Conservation (phyloP, 106 monocot genomes). For the Phalaenopsis equestris region DNA sequence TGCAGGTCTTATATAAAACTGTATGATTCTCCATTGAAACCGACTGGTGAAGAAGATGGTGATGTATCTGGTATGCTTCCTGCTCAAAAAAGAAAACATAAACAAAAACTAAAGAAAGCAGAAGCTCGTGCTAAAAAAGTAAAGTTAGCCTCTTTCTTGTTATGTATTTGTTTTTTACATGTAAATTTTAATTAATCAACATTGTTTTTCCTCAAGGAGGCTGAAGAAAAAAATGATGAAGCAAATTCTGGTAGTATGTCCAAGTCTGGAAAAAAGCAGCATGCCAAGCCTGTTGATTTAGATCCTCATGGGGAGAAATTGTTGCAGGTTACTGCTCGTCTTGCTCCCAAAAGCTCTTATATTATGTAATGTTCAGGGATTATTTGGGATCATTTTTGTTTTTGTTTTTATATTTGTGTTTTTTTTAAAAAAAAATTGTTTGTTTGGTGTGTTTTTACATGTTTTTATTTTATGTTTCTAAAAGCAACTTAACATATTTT, state of each 20-base stretch:
- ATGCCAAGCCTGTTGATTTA: slow-evolving; percentile 64
- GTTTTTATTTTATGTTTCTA: too few relatives aligned
- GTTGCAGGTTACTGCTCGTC: slow-evolving; percentile 57
- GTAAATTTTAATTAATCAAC: neutral
- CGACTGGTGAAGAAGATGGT: slow-evolving; percentile 51
- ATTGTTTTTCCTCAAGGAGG: slow-evolving; percentile 44
- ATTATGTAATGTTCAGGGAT: neutral
- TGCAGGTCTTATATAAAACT: slow-evolving; percentile 88
- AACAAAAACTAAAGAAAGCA: slow-evolving; percentile 92
- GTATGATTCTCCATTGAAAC: slow-evolving; percentile 77
- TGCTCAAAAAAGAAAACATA: slow-evolving; percentile 84
- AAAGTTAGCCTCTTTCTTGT: slow-evolving; percentile 2
- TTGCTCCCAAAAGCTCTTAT: neutral
- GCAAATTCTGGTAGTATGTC: slow-evolving; percentile 37
- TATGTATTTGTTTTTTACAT: slow-evolving; percentile 3
- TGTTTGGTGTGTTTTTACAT: too few relatives aligned
- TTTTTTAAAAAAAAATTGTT: too few relatives aligned
- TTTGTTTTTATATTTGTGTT: too few relatives aligned
- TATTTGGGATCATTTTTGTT: too few relatives aligned
- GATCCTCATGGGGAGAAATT: slow-evolving; percentile 95
- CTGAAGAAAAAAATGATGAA: slow-evolving; percentile 78
- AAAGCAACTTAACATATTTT: too few relatives aligned
- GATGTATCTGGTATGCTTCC: slow-evolving; percentile 67
- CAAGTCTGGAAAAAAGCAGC: slow-evolving; percentile 69
- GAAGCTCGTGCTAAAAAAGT: slow-evolving; percentile 95